Conservation (phyloP, 768 basidiomycete genomes). For the Krasilnikovozyma curviuscula region DNA sequence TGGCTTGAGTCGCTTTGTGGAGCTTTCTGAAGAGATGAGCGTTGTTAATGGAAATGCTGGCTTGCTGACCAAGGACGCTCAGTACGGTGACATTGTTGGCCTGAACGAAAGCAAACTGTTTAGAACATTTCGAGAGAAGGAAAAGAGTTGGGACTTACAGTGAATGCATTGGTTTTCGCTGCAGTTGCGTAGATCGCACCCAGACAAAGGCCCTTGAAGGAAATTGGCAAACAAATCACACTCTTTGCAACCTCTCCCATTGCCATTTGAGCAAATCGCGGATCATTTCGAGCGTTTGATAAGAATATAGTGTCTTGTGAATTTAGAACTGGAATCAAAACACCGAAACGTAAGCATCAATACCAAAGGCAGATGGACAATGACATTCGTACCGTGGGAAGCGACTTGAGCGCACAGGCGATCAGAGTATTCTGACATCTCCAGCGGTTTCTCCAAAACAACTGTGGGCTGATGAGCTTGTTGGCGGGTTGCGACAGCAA, state of each 20-base stretch:
- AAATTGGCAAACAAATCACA: no score
- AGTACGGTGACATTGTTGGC: constrained; percentile 18
- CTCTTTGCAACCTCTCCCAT: no score
- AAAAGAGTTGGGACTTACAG: constrained; percentile 40
- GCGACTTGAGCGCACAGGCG: not conserved
- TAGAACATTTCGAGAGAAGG: no score
- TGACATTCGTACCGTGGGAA: no score
- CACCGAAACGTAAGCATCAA: no score
- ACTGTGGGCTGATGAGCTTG: constrained; percentile 42
- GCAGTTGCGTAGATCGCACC: no score
- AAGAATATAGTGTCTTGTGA: constrained; percentile 3
- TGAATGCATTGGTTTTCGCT: constrained; percentile 46
- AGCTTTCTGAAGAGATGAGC: constrained; percentile 49
- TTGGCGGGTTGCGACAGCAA: constrained; percentile 51
- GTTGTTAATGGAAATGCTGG: constrained; percentile 55
- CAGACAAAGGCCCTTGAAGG: no score
- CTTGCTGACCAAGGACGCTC: constrained; percentile 50
- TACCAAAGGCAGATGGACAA: no score
- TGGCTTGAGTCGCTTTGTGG: constrained; percentile 51
- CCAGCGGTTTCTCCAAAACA: constrained; percentile 37
- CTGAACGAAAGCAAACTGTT: no score
- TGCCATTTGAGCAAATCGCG: constrained; percentile 53
- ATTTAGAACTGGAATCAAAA: no score
- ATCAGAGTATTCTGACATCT: not conserved
- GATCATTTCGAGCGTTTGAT: constrained; percentile 34